Base-by-base conservation (phyloP, 108 stramenopile genomes). In the Aurantiochytrium sp. region DNA sequence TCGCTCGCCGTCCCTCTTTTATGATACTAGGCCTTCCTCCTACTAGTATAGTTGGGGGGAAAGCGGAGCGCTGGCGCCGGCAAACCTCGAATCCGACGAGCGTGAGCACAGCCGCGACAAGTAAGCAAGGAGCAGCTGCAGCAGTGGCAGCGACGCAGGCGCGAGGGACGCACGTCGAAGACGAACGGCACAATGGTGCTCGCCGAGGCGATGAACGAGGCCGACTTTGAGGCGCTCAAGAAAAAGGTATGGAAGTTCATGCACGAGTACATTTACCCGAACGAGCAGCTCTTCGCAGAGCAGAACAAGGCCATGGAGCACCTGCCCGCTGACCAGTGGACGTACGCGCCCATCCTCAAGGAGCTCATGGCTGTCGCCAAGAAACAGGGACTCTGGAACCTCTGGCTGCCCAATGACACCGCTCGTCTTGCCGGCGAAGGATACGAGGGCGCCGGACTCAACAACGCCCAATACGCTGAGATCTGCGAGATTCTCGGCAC, bases 401-500 rank as follows among this genome's bases (percentile, higher is more conserved):
- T 97, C 45, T 97, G 96, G 71, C 58, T 97, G 21, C 96, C 96
- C 57, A 88, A 91, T 73, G 42, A 57, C 25, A 44, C 69, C 58
- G 58, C 44, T 6, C 47, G 16, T 0, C 71, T 44, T 87, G 92
- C 12, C 83, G 93, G 19, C 58, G 57, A 57, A 25, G 89, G 72
- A 55, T 43, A 87, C 93, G 83, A 16, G 58, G 29, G 95, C 94
- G 8, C 58, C 90, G 12, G 69, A 88, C 42, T 45, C 89, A 35
- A 87, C 96, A 42, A 90, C 94, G 47, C 95, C 95, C 91, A 96
- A 90, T 97, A 97, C 91, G 97, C 96, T 4, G 93, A 94, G 29
- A 69, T 97, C 29, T 95, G 95, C 60, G 97, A 98, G 93, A 87
- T 95, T 60, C 97, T 98, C 96, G 98, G 98, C 53, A 90, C 94